These are phyloP conservation scores for Asterochloris sp. DNA, from an alignment of 139 green algal genomes.

Conservation along the genomic window DNA sequence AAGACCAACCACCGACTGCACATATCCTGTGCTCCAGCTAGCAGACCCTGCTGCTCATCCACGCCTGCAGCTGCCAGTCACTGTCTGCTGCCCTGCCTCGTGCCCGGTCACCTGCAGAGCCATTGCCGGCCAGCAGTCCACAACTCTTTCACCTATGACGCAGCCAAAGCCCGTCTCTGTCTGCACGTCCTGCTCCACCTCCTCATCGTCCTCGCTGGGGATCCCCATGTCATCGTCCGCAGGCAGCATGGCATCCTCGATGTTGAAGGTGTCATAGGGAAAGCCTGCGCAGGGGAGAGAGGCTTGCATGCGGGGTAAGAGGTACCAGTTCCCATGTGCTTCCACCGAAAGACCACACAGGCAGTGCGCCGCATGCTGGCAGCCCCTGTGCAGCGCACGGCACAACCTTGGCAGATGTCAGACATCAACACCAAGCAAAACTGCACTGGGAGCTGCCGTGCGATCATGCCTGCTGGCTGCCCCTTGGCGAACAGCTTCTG, in stretches of 20 bases:
- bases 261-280: slow-evolving; percentile 75
- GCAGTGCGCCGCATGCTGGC: too few relatives aligned
- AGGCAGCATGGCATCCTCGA: slow-evolving; percentile 86
- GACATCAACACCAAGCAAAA: too few relatives aligned
- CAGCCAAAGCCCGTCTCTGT: slow-evolving; percentile 89
- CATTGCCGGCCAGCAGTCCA: neutral
- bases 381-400: too few relatives aligned
- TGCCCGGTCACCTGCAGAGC: neutral
- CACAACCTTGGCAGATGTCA: too few relatives aligned
- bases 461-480: slow-evolving; percentile 1
- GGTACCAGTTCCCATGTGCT: too few relatives aligned
- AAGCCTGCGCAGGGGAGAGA: slow-evolving; percentile 53
- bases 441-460: too few relatives aligned
- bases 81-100: neutral
- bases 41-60: neutral
- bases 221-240: slow-evolving; percentile 87
- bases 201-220: slow-evolving; percentile 78
- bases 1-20: neutral
- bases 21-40: neutral
- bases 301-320: too few relatives aligned
- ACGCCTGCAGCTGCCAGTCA: neutral
- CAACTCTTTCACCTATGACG: slow-evolving; percentile 68
- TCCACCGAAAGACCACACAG: too few relatives aligned
- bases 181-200: slow-evolving; percentile 79
- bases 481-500: slow-evolving; percentile 47